Percentiles rank a stretch among this genome's conserved stretches.
These are phyloP conservation scores for Nicotiana otophora DNA, from an alignment of 257 asterid genomes.

Conservation along the genomic window DNA sequence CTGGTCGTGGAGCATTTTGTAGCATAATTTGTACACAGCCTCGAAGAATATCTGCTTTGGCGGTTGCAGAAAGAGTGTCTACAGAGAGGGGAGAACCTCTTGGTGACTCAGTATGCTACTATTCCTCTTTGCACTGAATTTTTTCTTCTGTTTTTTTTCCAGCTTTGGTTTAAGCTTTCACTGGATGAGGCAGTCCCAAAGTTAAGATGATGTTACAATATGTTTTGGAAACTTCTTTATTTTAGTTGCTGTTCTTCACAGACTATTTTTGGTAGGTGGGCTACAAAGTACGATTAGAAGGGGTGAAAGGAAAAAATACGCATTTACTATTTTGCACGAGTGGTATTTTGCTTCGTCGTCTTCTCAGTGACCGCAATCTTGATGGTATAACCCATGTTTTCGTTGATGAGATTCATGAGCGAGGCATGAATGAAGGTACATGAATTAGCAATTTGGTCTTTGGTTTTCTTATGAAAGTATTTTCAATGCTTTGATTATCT, in stretches of 20 bases:
- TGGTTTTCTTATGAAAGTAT: constrained; percentile 12
- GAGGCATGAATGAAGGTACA: constrained; percentile 99
- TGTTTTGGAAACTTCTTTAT: constrained; percentile 22
- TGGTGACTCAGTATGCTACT: constrained; percentile 84
- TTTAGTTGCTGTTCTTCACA: constrained; percentile 30
- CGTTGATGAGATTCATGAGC: constrained; percentile 98
- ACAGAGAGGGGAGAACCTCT: constrained; percentile 97
- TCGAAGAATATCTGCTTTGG: constrained; percentile 92
- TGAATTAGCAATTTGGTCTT: constrained; percentile 15
- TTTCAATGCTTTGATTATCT: constrained; percentile 23
- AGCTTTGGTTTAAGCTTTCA: neutral
- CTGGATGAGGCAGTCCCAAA: neutral
- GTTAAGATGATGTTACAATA: neutral
- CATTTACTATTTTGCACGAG: constrained; percentile 95
- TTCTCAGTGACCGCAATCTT: constrained; percentile 84
- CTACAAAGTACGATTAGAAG: constrained; percentile 95
- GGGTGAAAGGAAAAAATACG: constrained; percentile 90
- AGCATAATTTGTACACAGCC: constrained; percentile 97
- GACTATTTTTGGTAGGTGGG: constrained; percentile 66
- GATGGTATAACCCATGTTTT: constrained; percentile 86
- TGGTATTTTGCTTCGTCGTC: constrained; percentile 95
- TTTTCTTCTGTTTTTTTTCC: neutral
- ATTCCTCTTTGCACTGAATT: constrained; percentile 21
- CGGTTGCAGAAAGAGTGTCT: constrained; percentile 95
- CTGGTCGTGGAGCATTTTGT: constrained; percentile 99